These are phyloP conservation scores for Dissophora globulifera DNA, from an alignment of 192 early-diverging fungal species.

Conservation along the genomic window DNA sequence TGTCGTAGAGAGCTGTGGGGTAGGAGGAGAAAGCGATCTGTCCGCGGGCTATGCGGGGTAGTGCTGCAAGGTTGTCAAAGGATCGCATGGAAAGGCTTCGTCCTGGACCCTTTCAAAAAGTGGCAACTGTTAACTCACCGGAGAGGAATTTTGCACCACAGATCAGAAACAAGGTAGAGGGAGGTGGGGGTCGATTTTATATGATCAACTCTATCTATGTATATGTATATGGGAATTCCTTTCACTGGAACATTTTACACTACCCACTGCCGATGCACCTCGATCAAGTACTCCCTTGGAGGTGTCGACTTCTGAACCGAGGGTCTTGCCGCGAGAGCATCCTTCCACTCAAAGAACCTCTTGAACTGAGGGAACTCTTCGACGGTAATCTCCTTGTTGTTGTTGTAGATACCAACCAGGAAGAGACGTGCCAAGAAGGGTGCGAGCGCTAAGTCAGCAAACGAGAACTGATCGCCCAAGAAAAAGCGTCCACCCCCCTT, in stretches of 20 bases:
- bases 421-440: conserved; percentile 58
- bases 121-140: too few species aligned
- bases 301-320: conserved; percentile 37
- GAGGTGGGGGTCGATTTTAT: too few species aligned
- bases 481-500: conserved; percentile 56
- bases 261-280: conserved; percentile 32
- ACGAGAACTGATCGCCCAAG: conserved; percentile 56
- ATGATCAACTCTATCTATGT: too few species aligned
- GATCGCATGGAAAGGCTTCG: too few species aligned
- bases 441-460: conserved; percentile 60
- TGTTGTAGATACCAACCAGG: conserved; percentile 35
- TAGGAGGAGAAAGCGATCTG: too few species aligned
- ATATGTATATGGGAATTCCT: too few species aligned
- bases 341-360: conserved; percentile 51
- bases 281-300: conserved; percentile 26
- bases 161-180: background rate
- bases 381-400: conserved; percentile 22
- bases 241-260: too few species aligned
- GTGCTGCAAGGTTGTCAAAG: too few species aligned
- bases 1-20: too few species aligned
- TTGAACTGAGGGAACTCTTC: conserved; percentile 37
- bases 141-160: background rate
- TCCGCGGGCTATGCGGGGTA: too few species aligned
- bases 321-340: conserved; percentile 25
- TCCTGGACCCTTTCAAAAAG: too few species aligned